Conservation (phyloP, 768 basidiomycete species). For the Serendipita sp. region DNA sequence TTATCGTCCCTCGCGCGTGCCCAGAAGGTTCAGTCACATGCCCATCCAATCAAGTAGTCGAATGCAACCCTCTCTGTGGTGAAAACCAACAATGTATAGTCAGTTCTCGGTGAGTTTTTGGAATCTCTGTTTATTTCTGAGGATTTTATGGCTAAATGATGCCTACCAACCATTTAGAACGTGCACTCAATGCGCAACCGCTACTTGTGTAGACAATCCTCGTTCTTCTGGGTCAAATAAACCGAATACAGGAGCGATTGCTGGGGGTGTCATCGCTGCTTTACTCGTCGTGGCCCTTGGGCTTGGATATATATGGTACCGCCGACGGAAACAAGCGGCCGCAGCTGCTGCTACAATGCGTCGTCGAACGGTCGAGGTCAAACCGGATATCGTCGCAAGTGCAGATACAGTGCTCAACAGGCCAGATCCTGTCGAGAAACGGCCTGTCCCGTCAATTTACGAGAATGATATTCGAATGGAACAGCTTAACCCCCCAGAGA, state of each 20-base stretch:
- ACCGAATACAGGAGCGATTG: conserved; percentile 48
- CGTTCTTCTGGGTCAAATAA: conserved; percentile 21
- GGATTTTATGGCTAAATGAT: background rate
- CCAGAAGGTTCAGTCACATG: conserved; percentile 6
- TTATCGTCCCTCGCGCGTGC: conserved; percentile 28
- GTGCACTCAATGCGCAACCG: conserved; percentile 38
- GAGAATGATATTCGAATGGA: background rate
- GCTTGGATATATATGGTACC: conserved; percentile 45
- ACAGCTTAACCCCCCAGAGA: conserved; percentile 16
- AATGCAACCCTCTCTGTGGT: background rate
- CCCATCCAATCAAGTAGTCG: no score
- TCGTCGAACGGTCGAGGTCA: conserved; percentile 11
- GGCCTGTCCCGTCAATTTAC: background rate
- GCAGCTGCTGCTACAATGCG: conserved; percentile 26
- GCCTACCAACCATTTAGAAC: conserved; percentile 26
- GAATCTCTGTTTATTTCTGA: background rate
- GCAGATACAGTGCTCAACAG: conserved; percentile 66
- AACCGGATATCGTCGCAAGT: conserved; percentile 47
- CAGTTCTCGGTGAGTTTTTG: conserved; percentile 36
- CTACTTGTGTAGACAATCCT: conserved; percentile 31
- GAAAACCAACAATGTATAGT: conserved; percentile 41
- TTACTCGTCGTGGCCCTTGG: conserved; percentile 42
- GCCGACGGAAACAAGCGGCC: conserved; percentile 29
- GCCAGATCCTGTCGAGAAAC: conserved; percentile 65
- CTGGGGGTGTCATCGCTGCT: conserved; percentile 53